Percentiles rank a stretch among this genome's conserved stretches.
Evolutionary conservation across 2,329 filamentous ascomycete genomes (phyloP).

Genomic region (Ceratocystis eucalypticola): DNA sequence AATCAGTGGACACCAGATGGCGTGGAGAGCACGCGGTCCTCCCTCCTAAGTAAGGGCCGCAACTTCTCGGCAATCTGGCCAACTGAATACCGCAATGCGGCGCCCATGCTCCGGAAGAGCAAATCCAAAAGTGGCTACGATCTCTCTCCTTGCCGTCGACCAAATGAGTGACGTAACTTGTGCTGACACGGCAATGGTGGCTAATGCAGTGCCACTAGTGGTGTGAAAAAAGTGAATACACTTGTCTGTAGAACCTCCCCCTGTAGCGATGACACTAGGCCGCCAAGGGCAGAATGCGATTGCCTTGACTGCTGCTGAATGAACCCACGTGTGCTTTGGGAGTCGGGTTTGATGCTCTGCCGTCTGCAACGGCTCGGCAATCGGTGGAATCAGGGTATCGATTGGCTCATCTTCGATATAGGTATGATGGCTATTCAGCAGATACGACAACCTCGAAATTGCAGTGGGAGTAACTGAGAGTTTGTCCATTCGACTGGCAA

Average conservation of each 20-base stretch:
- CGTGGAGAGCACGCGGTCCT: slow-evolving; percentile 68
- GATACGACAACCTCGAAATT: background rate
- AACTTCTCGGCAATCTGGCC: slow-evolving; percentile 80
- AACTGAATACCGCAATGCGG: slow-evolving; percentile 83
- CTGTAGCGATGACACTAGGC: slow-evolving; percentile 71
- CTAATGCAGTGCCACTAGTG: slow-evolving; percentile 65
- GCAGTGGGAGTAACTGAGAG: slow-evolving; percentile 7
- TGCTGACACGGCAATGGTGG: slow-evolving; percentile 80
- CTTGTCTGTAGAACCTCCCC: slow-evolving; percentile 85
- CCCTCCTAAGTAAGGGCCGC: slow-evolving; percentile 74
- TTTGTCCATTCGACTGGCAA: slow-evolving; percentile 23
- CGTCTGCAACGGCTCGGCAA: slow-evolving; percentile 4
- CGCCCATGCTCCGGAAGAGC: slow-evolving; percentile 79
- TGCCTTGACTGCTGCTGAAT: slow-evolving; percentile 85
- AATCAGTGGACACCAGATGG: slow-evolving; percentile 62
- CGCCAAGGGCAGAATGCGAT: slow-evolving; percentile 97
- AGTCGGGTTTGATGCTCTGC: background rate
- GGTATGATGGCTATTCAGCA: slow-evolving; percentile 8
- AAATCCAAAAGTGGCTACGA: slow-evolving; percentile 88
- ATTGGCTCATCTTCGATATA: slow-evolving; percentile 8
- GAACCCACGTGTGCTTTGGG: slow-evolving; percentile 52
- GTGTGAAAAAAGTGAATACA: slow-evolving; percentile 95
- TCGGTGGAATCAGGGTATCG: slow-evolving; percentile 7
- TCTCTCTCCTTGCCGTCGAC: slow-evolving; percentile 74
- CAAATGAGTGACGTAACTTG: slow-evolving; percentile 90